Conservation (phyloP, 257 asterid genomes). For the Plantago ovata region DNA sequence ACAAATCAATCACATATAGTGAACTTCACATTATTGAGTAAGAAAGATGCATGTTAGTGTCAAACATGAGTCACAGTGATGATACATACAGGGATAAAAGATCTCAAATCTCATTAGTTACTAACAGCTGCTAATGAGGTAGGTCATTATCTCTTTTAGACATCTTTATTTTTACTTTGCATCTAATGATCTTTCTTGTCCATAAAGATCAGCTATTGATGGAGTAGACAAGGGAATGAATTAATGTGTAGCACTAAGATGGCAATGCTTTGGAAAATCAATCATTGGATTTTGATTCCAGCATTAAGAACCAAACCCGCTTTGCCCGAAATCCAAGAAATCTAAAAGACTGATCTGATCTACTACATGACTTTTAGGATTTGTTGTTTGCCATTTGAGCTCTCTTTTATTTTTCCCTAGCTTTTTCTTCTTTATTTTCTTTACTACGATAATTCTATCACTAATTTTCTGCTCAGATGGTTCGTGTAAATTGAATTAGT, state of each 20-base stretch:
- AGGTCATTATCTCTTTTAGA: conserved; percentile 7
- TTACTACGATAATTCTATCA: too few species aligned
- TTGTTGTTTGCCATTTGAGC: conserved; percentile 71
- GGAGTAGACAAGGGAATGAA: conserved; percentile 24
- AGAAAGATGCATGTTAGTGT: too few species aligned
- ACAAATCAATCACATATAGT: too few species aligned
- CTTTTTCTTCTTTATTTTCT: conserved; percentile 15
- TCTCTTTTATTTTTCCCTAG: conserved; percentile 28
- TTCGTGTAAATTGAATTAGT: too few species aligned
- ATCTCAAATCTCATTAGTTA: not conserved
- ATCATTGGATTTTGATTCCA: conserved; percentile 72
- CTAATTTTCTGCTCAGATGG: conserved; percentile 12
- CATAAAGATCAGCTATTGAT: conserved; percentile 21
- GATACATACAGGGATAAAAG: not conserved
- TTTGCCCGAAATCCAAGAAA: conserved; percentile 53
- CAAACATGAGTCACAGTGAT: too few species aligned
- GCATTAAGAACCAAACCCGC: conserved; percentile 30
- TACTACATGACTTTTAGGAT: conserved; percentile 52
- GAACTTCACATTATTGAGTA: too few species aligned
- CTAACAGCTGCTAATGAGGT: conserved; percentile 8
- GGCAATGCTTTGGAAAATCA: conserved; percentile 42
- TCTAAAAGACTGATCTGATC: conserved; percentile 47
- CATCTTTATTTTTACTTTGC: conserved; percentile 26
- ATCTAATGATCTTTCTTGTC: conserved; percentile 26
- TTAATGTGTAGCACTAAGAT: conserved; percentile 34